Percentiles rank a stretch among this genome's conserved stretches.
Evolutionary conservation across 2,329 filamentous ascomycete species (phyloP).

Genomic region (Westerdykella ornata): DNA sequence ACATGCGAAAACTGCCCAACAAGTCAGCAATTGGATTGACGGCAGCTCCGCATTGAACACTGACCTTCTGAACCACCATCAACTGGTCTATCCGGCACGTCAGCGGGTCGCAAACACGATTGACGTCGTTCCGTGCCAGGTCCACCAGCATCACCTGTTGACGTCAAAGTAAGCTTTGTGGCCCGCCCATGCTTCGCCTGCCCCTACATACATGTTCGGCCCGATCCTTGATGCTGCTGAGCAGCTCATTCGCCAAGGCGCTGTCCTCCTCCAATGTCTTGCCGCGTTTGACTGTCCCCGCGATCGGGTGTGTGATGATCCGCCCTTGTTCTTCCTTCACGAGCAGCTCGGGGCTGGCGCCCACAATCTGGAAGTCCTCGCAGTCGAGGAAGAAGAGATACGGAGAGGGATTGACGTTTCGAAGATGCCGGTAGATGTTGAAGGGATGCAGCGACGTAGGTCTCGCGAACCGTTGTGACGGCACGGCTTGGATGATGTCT

Average conservation of each 20-base stretch:
- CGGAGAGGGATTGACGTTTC: slow-evolving; percentile 94
- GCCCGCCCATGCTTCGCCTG: slow-evolving; percentile 44
- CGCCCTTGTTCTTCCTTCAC: slow-evolving; percentile 82
- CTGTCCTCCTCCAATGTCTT: slow-evolving; percentile 75
- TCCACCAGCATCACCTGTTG: slow-evolving; percentile 94
- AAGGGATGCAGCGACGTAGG: slow-evolving; percentile 91
- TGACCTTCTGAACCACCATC: slow-evolving; percentile 58
- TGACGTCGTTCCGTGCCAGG: slow-evolving; percentile 91
- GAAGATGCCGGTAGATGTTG: slow-evolving; percentile 93
- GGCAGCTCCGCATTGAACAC: slow-evolving; percentile 2
- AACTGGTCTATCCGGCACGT: slow-evolving; percentile 86
- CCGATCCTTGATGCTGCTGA: slow-evolving; percentile 75
- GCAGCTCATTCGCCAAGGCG: slow-evolving; percentile 67
- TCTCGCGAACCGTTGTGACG: slow-evolving; percentile 84
- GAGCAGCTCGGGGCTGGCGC: slow-evolving; percentile 87
- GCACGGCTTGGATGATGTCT: slow-evolving; percentile 96
- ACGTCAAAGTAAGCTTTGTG: slow-evolving; percentile 45
- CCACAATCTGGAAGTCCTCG: slow-evolving; percentile 86
- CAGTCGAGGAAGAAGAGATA: slow-evolving; percentile 97
- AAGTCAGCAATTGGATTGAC: slow-evolving; percentile 1
- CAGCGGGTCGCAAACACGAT: slow-evolving; percentile 85
- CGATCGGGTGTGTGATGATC: slow-evolving; percentile 94
- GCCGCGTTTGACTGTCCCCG: slow-evolving; percentile 87
- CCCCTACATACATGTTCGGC: slow-evolving; percentile 33
- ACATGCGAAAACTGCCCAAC: slow-evolving; percentile 74